Base-by-base conservation (phyloP, 176 grass and related monocot species). In the Urochloa ruziziensis region DNA sequence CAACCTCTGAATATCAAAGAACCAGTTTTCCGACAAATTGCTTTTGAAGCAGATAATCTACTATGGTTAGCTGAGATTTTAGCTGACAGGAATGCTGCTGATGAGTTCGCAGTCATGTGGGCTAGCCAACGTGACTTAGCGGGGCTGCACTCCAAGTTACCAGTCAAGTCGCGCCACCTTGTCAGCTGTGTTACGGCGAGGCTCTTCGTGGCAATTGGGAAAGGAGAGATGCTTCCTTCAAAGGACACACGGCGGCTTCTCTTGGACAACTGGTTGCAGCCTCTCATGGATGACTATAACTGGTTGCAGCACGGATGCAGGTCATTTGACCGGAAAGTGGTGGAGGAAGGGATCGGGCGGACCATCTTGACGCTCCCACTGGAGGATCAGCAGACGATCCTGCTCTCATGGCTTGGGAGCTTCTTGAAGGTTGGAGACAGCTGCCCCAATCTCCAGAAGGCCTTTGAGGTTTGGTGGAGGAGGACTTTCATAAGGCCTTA, bases 391-490 rank as follows among this genome's bases (percentile, higher is more conserved):
- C 91, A 98, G 83, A 89, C 67, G 0, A 94, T 98, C 73, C 63
- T 98, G 77, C 93, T 98, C 23, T 88, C 84, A 0, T 98, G 96
- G 96, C 75, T 98, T 3, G 89, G 87, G 16, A 91, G 85, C 54
- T 96, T 98, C 90, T 75, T 98, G 24, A 95, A 93, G 81, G 86
- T 92, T 24, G 93, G 93, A 0, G 86, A 94, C 67, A 88, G 86
- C 56, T 98, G 96, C 87, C 96, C 95, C 9, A 98, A 98, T 78
- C 88, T 98, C 53, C 96, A 95, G 86, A 91, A 90, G 81, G 96
- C 96, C 18, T 98, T 98, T 74, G 93, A 98, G 82, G 96, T 98
- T 29, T 98, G 96, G 96, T 95, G 96, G 96, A 91, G 88, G 70
- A 91, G 96, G 79, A 98, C 93, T 15, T 98, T 98, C 73, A 75